A percentile compares a stretch with the other conserved stretches of the same genome.
Conservation (phyloP, 768 basidiomycete species). For the Termitomyces sp. region DNA sequence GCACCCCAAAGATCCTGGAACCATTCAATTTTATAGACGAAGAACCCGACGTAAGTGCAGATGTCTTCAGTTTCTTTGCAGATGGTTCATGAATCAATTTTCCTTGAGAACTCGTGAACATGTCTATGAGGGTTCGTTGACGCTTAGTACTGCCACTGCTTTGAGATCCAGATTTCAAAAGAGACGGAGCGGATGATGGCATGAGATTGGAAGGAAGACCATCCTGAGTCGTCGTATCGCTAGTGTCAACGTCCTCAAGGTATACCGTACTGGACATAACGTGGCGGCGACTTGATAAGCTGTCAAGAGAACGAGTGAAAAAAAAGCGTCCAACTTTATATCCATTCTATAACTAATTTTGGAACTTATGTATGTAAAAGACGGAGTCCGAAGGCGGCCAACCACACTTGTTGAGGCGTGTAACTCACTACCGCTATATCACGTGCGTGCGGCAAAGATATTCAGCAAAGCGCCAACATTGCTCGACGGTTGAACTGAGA, state of each 20-base stretch:
- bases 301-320: background rate
- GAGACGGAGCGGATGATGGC: background rate
- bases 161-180: slow-evolving; percentile 3
- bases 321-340: slow-evolving; percentile 9
- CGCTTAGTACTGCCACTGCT: slow-evolving; percentile 30
- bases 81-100: slow-evolving; percentile 21
- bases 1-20: slow-evolving; percentile 13
- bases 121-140: slow-evolving; percentile 62
- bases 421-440: too few species aligned
- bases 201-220: slow-evolving; percentile 2
- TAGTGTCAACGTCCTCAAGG: slow-evolving; percentile 38
- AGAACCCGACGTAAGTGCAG: slow-evolving; percentile 14
- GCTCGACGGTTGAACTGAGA: background rate
- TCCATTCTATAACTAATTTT: background rate
- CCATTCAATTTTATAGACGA: slow-evolving; percentile 13
- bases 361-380: background rate
- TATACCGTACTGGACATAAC: slow-evolving; percentile 24
- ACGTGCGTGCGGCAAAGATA: slow-evolving; percentile 4
- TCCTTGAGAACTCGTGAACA: slow-evolving; percentile 37
- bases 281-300: background rate
- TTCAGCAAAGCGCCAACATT: background rate
- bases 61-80: slow-evolving; percentile 44
- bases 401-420: too few species aligned
- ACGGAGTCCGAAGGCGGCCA: background rate
- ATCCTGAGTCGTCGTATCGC: slow-evolving; percentile 7